Evolutionary conservation across 2,329 filamentous ascomycete species (phyloP), one percentile per base, ranked within the genome.

Genomic region (Alternaria sp.): DNA sequence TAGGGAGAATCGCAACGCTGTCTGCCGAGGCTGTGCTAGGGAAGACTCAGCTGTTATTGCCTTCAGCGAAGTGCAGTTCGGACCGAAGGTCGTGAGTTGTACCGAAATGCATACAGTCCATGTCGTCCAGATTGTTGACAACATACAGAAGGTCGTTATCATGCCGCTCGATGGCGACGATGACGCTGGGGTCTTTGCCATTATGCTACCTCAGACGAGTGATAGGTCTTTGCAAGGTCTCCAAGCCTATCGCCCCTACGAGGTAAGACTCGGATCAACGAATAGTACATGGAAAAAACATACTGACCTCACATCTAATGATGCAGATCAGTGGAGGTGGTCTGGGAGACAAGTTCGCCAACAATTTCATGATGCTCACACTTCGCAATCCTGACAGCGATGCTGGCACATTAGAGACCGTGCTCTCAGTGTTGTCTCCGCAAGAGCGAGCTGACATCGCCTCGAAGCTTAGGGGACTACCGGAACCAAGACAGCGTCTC

Each of bases 11-110:
- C 65, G 67, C 23, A 21, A 64, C 28, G 70, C 67, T n/a, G 59
- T 69, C 6, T 75, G 69, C 40, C 68, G 69, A 17, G 69, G 67
- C 11, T 75, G 73, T 26, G 49, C 66, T 19, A 52, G 56, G 15
- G 32, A 56, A 3, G 21, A 51, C 10, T 70, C 66, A 1, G 51
- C 6, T 6, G 7, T 68, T 12, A 55, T 75, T n/a, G 53, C 67
- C 26, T 40, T 73, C n/a, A 59, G 53, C 3, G 69, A 73, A 17
- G 51, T 74, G 19, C 51, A 54, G 10, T 66, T 68, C 25, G 47
- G 17, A 9, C 47, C 46, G n/a, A 55, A 52, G 11, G 50, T 52
- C 9, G 67, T 70, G 63, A 62, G 63, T 63, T 17, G 28, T 40
- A 40, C 19, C 5, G 13, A 23, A 9, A 36, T 17, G 9, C 36